Base-by-base conservation (phyloP, 1,284 basidiomycete genomes). In the Pseudozyma pruni region DNA sequence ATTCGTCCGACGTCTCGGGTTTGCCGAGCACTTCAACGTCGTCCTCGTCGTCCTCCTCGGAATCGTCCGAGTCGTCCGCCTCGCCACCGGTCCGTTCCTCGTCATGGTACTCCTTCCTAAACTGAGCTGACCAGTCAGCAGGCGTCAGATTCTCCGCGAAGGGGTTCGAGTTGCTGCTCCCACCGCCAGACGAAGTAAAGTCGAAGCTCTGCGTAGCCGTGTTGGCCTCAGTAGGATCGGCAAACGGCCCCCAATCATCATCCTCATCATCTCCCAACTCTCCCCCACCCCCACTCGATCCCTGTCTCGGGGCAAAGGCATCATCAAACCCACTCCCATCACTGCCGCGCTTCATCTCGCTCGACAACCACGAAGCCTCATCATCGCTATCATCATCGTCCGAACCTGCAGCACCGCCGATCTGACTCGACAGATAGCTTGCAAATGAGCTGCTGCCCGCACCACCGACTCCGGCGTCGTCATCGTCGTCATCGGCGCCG, bases 211-310 rank as follows among this genome's bases (percentile, higher is more conserved):
- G 54, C 8, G 51, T 58, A 4, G 49, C 49, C 4, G 32, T 40
- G n/a, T 39, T 35, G 2, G 41, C 47, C 39, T 63, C 58, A 38
- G 41, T 49, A 7, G 74, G 70, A 40, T 80, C 80, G 5, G 79
- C 68, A 47, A 81, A 81, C 9, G 80, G 78, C 11, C 80, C 80
- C 80, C 80, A 82, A 10, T 81, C 79, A 54, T 79, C 76, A 38
- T 81, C 76, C 6, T 75, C 69, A 37, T 68, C 64, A 6, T 68
- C 63, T 13, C 70, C 68, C n/a, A 56, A 60, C 16, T 63, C 41
- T 39, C 64, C 67, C 13, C 67, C 40, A 16, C 67, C 60, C 5
- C 55, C 42, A 9, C 44, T 9, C 23, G 41, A 31, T 2, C 43
- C 43, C 20, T 59, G 59, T 19, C 37, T 33, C 14, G 72, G 69